phyloP scores from a whole-genome alignment of 2,329 filamentous ascomycete species.

The Trematosphaeria pertusa region DNA sequence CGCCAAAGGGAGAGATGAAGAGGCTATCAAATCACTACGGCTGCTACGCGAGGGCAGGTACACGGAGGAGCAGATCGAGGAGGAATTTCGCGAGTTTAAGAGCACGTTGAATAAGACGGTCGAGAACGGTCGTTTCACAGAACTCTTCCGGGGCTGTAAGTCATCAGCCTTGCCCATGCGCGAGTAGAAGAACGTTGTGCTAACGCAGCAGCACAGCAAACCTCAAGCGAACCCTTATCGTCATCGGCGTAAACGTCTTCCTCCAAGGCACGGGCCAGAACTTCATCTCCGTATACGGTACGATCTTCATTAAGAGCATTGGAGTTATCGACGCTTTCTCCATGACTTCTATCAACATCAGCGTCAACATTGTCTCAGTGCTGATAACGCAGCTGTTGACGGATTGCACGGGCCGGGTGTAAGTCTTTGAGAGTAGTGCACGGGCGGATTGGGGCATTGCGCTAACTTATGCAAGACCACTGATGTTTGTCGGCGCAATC shows the following conservation, averaged over 20 bases:
- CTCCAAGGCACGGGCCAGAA: conserved; percentile 22
- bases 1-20: conserved; percentile 43
- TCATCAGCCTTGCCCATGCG: too few relatives aligned
- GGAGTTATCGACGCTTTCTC: conserved; percentile 18
- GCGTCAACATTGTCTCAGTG: conserved; percentile 6
- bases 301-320: conserved; percentile 23
- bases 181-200: too few relatives aligned
- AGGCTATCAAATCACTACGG: conserved; percentile 40
- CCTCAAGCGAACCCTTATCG: conserved; percentile 14
- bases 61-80: conserved; percentile 9
- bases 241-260: conserved; percentile 15
- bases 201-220: background rate
- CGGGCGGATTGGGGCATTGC: too few relatives aligned
- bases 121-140: conserved; percentile 18
- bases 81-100: conserved; percentile 14
- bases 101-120: conserved; percentile 9
- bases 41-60: conserved; percentile 11
- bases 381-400: conserved; percentile 6
- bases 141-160: conserved; percentile 7
- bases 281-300: conserved; percentile 22
- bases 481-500: conserved; percentile 7
- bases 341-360: conserved; percentile 8
- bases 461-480: conserved; percentile 2
- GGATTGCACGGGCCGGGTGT: conserved; percentile 9
- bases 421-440: too few relatives aligned